Evolutionary conservation across 208 protist genomes (phyloP).

Genomic region (Leishmania martiniquensis): DNA sequence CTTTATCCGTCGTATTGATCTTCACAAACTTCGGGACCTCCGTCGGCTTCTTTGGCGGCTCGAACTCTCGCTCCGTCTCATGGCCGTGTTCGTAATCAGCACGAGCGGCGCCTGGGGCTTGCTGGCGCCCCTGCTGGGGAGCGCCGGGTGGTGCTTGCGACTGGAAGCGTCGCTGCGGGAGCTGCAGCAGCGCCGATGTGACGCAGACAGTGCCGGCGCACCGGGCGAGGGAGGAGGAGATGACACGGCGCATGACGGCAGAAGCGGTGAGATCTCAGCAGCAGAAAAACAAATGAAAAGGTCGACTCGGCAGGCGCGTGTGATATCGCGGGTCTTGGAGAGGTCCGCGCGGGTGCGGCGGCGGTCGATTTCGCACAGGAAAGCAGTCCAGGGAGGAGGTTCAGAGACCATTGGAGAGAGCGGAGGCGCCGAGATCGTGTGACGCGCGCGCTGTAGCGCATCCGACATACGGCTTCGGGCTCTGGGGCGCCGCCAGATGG

Average conservation of each 20-base stretch:
- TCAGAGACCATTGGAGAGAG: neutral
- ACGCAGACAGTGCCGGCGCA: constrained; percentile 16
- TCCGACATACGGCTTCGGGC: neutral
- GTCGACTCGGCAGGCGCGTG: neutral
- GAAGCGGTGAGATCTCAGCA: neutral
- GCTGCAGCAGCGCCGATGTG: constrained; percentile 6
- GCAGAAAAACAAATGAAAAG: neutral
- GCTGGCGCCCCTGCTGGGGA: constrained; percentile 11
- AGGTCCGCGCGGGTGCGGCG: neutral
- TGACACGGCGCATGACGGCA: constrained; percentile 27
- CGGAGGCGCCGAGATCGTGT: neutral
- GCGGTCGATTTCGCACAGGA: neutral
- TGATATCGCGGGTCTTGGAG: neutral
- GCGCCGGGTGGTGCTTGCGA: constrained; percentile 31
- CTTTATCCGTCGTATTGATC: constrained; percentile 60
- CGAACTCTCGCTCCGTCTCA: constrained; percentile 37
- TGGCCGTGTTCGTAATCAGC: constrained; percentile 12
- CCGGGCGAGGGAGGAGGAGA: constrained; percentile 21
- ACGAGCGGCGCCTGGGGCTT: neutral
- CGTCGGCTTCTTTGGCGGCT: constrained; percentile 67
- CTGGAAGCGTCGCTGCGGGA: constrained; percentile 25
- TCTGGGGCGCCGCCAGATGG: neutral
- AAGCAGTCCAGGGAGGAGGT: neutral
- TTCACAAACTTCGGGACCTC: constrained; percentile 75
- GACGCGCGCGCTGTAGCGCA: neutral